Evolutionary conservation across 1,139 yeast genomes (phyloP).

Genomic region (Ashbya aceris): DNA sequence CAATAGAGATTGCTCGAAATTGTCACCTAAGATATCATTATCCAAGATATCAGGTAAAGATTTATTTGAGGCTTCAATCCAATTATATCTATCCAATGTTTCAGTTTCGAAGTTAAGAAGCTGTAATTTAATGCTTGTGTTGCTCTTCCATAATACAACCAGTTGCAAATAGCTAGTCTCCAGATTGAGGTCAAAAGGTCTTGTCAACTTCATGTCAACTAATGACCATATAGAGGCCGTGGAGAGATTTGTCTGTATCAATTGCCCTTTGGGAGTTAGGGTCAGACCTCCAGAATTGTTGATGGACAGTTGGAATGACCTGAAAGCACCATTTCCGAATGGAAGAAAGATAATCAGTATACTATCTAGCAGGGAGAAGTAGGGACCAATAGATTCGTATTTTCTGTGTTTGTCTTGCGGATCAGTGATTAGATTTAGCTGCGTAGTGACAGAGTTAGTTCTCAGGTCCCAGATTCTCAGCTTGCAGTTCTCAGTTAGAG

Average conservation of each 20-base stretch:
- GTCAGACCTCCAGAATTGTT: conserved; percentile 15
- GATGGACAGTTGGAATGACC: conserved; percentile 33
- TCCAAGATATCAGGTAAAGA: conserved; percentile 21
- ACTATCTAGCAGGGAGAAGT: conserved; percentile 17
- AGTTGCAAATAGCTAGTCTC: conserved; percentile 21
- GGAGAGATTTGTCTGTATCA: conserved; percentile 21
- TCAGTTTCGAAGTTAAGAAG: conserved; percentile 28
- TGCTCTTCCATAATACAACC: conserved; percentile 54
- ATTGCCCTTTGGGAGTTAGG: conserved; percentile 7
- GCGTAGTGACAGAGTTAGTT: conserved; percentile 31
- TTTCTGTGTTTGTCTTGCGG: conserved; percentile 16
- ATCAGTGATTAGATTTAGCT: conserved; percentile 26
- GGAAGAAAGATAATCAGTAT: conserved; percentile 34
- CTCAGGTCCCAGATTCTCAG: conserved; percentile 49
- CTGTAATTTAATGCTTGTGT: conserved; percentile 43
- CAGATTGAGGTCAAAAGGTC: conserved; percentile 22
- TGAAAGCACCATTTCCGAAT: conserved; percentile 37
- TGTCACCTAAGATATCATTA: conserved; percentile 16
- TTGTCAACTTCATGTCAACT: conserved; percentile 29
- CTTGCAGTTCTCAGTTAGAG: conserved; percentile 24
- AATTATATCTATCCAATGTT: conserved; percentile 16
- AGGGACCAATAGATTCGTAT: conserved; percentile 20
- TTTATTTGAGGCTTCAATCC: conserved; percentile 26
- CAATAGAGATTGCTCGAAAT: conserved; percentile 12
- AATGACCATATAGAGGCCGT: conserved; percentile 43